Conservation (phyloP, 345 rosid species). For the Eucalyptus melliodora region DNA sequence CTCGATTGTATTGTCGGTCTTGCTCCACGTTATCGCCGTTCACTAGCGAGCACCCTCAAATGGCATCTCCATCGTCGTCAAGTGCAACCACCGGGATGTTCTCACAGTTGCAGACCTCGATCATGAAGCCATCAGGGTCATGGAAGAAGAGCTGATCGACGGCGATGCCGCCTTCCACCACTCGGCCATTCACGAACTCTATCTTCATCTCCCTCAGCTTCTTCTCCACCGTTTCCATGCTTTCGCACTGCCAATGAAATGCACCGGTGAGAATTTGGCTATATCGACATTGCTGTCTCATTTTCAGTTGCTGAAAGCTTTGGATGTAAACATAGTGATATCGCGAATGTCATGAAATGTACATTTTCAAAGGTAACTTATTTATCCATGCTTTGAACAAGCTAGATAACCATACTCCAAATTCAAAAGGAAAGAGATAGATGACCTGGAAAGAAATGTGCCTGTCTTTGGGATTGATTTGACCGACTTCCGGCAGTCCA, state of each 20-base stretch:
- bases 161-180: slow-evolving; percentile 28
- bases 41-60: slow-evolving; percentile 4
- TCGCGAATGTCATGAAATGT: not conserved
- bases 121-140: slow-evolving; percentile 54
- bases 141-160: slow-evolving; percentile 58
- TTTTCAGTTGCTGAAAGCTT: not conserved
- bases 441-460: slow-evolving; percentile 72
- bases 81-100: slow-evolving; percentile 31
- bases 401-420: not conserved
- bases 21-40: not conserved
- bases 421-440: not conserved
- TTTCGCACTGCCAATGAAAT: slow-evolving; percentile 26
- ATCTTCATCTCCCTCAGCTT: slow-evolving; percentile 33
- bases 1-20: not conserved
- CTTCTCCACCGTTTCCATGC: slow-evolving; percentile 36
- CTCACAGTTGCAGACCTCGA: slow-evolving; percentile 54
- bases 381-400: not conserved
- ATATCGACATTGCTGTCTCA: not conserved
- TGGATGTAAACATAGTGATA: not conserved
- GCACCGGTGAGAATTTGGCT: not conserved
- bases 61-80: not conserved
- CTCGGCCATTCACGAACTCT: slow-evolving; percentile 16
- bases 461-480: slow-evolving; percentile 55
- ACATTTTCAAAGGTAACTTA: not conserved
- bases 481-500: slow-evolving; percentile 18